Evolutionary conservation across 2,329 filamentous ascomycete genomes (phyloP), one percentile per base, ranked within the genome.

Genomic region (Macrophomina phaseolina): DNA sequence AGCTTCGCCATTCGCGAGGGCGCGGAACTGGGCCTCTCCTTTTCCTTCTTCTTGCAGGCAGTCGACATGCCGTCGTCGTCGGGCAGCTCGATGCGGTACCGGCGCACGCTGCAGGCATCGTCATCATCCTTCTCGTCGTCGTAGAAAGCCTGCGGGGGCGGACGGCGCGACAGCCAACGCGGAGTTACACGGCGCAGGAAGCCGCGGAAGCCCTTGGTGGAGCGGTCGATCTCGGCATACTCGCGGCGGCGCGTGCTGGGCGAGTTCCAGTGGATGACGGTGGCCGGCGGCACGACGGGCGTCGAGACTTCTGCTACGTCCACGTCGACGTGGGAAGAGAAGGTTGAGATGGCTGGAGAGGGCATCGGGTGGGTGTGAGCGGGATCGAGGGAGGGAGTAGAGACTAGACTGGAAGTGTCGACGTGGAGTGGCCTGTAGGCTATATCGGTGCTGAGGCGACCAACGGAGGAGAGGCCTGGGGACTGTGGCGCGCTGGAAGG

Each of bases 221-320:
- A 74, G 23, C 70, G 71, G 66, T 79, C 77, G 67, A 80, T 80
- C 40, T 75, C 71, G 28, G 75, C 74, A 67, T 80, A 80, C 64
- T 80, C 73, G 23, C 71, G 73, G 45, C 69, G 69, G 9, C 77
- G 72, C 8, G 77, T 78, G 68, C 70, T 72, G 0, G 75, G 74
- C 4, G 77, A 79, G 12, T 72, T 78, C 77, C 77, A 80, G 56
- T 79, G 74, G 70, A 74, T 79, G 4, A 73, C 76, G 1, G 75
- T 78, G 42, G 73, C 69, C 45, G 72, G 63, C 42, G 72, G 63
- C 5, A 38, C 52, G 0, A 23, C 14, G n/a, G 64, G 64, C 6
- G 64, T 66, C 30, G 64, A 48, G 18, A 45, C 48, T n/a, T 7
- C 40, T 6, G 55, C n/a, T 23, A 23, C 23, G 2, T 62, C 56